These are phyloP conservation scores for Xylaria multiplex DNA, from an alignment of 2,329 filamentous ascomycete species.

Conservation along the genomic window DNA sequence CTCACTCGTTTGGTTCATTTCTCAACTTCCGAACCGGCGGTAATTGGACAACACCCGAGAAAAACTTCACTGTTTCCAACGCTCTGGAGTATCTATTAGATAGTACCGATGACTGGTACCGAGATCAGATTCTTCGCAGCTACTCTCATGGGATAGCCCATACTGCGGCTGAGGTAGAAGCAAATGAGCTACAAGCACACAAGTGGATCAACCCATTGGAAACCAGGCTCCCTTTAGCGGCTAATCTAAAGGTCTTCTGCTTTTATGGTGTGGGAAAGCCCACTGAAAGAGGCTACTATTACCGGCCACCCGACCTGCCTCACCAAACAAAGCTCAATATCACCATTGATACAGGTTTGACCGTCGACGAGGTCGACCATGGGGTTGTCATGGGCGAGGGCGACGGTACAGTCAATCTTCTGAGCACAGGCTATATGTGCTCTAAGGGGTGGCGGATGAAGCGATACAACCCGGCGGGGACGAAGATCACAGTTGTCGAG, in stretches of 20 bases:
- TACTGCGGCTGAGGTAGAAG: slow-evolving; percentile 80
- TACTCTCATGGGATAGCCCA: slow-evolving; percentile 93
- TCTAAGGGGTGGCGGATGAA: slow-evolving; percentile 93
- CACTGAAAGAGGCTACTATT: slow-evolving; percentile 93
- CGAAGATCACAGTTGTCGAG: slow-evolving; percentile 85
- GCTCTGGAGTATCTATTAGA: slow-evolving; percentile 81
- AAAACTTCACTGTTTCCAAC: slow-evolving; percentile 84
- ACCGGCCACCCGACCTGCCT: slow-evolving; percentile 74
- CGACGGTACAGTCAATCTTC: slow-evolving; percentile 93
- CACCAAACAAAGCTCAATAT: slow-evolving; percentile 75
- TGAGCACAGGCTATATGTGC: slow-evolving; percentile 97
- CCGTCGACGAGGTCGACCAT: slow-evolving; percentile 74
- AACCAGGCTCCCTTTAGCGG: slow-evolving; percentile 84
- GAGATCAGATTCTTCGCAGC: slow-evolving; percentile 72
- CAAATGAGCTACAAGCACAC: slow-evolving; percentile 76
- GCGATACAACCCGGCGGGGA: slow-evolving; percentile 88
- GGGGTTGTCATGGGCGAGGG: slow-evolving; percentile 97
- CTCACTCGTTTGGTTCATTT: slow-evolving; percentile 79
- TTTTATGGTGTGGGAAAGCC: slow-evolving; percentile 97
- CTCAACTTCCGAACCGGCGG: slow-evolving; percentile 80
- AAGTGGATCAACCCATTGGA: slow-evolving; percentile 98
- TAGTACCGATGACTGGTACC: slow-evolving; percentile 87
- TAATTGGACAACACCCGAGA: slow-evolving; percentile 70
- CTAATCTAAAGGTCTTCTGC: slow-evolving; percentile 93
- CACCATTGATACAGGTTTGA: slow-evolving; percentile 75